Percentiles rank a stretch among this genome's conserved stretches.
Evolutionary conservation across 306 rosid species (phyloP).

Genomic region (Cercis canadensis): DNA sequence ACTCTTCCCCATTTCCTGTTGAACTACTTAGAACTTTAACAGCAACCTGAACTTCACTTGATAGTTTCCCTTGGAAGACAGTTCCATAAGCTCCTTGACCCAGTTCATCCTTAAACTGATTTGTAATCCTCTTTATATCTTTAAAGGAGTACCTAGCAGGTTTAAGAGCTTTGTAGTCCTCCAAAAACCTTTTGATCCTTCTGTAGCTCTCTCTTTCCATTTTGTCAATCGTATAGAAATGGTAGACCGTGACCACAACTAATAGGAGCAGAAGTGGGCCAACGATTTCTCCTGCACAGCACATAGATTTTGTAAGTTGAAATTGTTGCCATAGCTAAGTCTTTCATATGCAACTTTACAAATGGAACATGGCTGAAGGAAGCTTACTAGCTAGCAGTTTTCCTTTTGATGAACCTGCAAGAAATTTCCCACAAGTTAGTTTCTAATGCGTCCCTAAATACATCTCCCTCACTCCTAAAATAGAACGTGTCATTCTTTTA

Average conservation of each 20-base stretch:
- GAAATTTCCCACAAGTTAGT: too few relatives aligned
- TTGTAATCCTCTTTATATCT: conserved; percentile 45
- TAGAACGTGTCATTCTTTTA: too few relatives aligned
- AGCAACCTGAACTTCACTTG: conserved; percentile 33
- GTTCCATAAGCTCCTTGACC: conserved; percentile 41
- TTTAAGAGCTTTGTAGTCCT: conserved; percentile 37
- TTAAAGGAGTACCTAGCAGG: conserved; percentile 43
- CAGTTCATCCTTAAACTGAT: conserved; percentile 39
- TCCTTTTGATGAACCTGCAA: too few relatives aligned
- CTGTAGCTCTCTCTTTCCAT: conserved; percentile 11
- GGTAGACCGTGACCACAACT: not conserved
- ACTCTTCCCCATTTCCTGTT: conserved; percentile 42
- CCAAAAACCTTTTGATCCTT: conserved; percentile 35
- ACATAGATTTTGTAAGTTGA: too few relatives aligned
- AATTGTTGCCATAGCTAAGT: too few relatives aligned
- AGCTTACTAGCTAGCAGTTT: too few relatives aligned
- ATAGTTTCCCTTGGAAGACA: conserved; percentile 40
- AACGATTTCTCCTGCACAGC: too few relatives aligned
- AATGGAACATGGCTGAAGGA: too few relatives aligned
- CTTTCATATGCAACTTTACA: too few relatives aligned
- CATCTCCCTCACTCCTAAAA: too few relatives aligned
- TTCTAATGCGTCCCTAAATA: too few relatives aligned
- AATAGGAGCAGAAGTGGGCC: conserved; percentile 7
- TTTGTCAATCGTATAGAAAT: not conserved
- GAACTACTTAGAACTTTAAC: conserved; percentile 37